Evolutionary conservation across 495 filamentous ascomycete species (phyloP), one percentile per base, ranked within the genome.

Genomic region (Penicillium canescens): DNA sequence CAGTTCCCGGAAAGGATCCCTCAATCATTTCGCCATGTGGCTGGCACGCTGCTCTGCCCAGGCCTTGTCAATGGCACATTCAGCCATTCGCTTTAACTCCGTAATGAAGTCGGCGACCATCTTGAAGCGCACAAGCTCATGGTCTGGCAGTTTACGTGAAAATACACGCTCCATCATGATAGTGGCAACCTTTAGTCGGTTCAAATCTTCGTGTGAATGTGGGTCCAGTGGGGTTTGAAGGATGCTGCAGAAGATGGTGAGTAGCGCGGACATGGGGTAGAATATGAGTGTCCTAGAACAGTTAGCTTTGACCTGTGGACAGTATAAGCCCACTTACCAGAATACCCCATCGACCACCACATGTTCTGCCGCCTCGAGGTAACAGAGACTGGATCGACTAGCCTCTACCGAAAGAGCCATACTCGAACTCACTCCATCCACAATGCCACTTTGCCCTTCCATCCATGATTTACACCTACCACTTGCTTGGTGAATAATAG

Each of bases 221-320:
- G 72, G 69, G 39, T 78, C 66, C 5, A 74, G 54, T 4, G 79
- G 79, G 44, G 76, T 74, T 14, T 75, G 65, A 5, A 82, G 66
- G 46, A 81, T 76, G 46, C 71, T 77, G 66, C 73, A 81, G 48
- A 82, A 82, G 31, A 82, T 71, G 12, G 67, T 67, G 28, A 78
- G 64, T 18, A 79, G 63, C 24, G 78, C 78, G n/a, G 78, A 77
- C 55, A 81, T 77, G 34, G 78, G 79, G 50, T 82, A 82, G 60
- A 79, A 80, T 11, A 80, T 67, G 0, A 80, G 54, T 10, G 69
- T 71, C 72, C 76, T 79, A 41, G 3, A 34, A 39, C 3, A 31
- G 21, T 58, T 48, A 59, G 46, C 18, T 41, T 26, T 13, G 13
- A 18, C 4, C 20, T 48, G 3, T 4, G 9, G 13, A 37, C 4